phyloP scores from a whole-genome alignment of 176 grass and related monocot genomes.

The Elaeis guineensis region DNA sequence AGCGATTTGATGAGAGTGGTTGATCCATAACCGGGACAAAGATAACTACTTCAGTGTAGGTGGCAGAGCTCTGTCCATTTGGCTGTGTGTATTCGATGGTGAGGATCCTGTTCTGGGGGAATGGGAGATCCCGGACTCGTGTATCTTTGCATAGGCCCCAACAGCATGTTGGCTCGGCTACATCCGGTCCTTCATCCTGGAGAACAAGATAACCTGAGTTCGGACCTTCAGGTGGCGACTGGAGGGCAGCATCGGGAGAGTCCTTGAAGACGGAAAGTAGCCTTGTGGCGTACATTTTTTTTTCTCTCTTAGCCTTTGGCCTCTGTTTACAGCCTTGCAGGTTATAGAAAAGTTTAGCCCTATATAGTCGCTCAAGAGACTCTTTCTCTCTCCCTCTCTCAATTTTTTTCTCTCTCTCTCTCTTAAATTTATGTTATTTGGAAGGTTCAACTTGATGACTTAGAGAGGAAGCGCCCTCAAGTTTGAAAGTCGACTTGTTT shows the following conservation, averaged over 20 bases:
- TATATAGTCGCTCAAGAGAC: no score
- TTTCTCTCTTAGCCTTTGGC: neutral
- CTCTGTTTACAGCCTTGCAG: no score
- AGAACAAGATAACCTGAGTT: conserved; percentile 32
- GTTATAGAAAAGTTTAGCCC: no score
- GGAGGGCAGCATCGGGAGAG: neutral
- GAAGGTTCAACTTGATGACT: no score
- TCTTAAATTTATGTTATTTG: no score
- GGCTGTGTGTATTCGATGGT: conserved; percentile 1
- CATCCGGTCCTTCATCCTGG: conserved; percentile 8
- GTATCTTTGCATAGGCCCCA: conserved; percentile 12
- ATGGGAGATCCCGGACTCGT: conserved; percentile 26
- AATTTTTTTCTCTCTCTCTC: no score
- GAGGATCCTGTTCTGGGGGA: conserved; percentile 37
- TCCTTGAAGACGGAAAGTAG: conserved; percentile 17
- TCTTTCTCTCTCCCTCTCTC: no score
- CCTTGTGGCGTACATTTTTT: conserved; percentile 35
- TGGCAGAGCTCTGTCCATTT: neutral
- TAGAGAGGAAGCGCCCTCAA: no score
- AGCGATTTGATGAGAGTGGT: conserved; percentile 30
- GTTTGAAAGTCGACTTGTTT: no score
- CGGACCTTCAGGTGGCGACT: conserved; percentile 2
- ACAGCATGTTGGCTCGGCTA: neutral
- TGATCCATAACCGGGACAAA: conserved; percentile 15
- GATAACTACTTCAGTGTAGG: neutral